These are phyloP conservation scores for Houttuynia cordata DNA, from an alignment of 164 flowering plant species.

Conservation along the genomic window DNA sequence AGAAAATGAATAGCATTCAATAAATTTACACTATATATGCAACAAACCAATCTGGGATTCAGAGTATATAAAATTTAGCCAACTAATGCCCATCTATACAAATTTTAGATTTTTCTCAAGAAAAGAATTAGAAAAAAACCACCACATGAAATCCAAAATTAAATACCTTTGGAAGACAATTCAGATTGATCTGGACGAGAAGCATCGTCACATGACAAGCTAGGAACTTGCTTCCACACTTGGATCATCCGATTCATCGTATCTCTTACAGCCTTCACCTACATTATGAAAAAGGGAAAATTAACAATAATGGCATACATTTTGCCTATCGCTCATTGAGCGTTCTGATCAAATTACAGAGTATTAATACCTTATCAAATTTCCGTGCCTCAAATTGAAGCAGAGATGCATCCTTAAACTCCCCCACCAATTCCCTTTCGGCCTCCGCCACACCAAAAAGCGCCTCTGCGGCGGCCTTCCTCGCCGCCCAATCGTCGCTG, in stretches of 20 bases:
- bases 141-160: not conserved
- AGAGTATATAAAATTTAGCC: not conserved
- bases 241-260: slow-evolving; percentile 11
- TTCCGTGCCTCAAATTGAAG: slow-evolving; percentile 45
- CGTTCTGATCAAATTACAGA: not conserved
- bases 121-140: too few relatives aligned
- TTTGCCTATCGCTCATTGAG: not conserved
- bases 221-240: slow-evolving; percentile 9
- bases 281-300: not conserved
- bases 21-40: too few relatives aligned
- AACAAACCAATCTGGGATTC: too few relatives aligned
- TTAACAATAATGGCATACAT: not conserved
- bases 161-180: slow-evolving; percentile 57
- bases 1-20: too few relatives aligned
- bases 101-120: not conserved
- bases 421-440: slow-evolving; percentile 44
- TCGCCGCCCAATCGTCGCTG: slow-evolving; percentile 77
- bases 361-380: slow-evolving; percentile 59
- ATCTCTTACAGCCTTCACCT: slow-evolving; percentile 14
- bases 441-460: slow-evolving; percentile 48
- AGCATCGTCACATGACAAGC: slow-evolving; percentile 1
- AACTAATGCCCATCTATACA: not conserved
- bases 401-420: slow-evolving; percentile 44
- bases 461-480: slow-evolving; percentile 79
- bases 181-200: slow-evolving; percentile 41